Percentiles rank a stretch among this genome's conserved stretches.
Evolutionary conservation across 2,329 filamentous ascomycete species (phyloP).

Genomic region (Sporothrix variecibatus): DNA sequence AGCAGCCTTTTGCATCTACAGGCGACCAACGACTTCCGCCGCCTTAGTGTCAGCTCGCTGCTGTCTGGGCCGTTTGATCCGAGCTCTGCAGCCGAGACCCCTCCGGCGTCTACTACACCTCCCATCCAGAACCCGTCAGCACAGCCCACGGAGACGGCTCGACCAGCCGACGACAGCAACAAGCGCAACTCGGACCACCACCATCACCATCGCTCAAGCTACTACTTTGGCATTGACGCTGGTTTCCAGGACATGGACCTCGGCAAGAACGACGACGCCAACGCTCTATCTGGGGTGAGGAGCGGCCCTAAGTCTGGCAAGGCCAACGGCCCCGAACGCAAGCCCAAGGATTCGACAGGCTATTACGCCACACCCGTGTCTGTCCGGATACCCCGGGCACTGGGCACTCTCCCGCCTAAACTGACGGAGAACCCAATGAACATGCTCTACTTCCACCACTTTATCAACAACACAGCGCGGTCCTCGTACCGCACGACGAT

Average conservation of each 20-base stretch:
- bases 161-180: neutral
- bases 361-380: constrained; percentile 72
- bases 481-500: constrained; percentile 54
- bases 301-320: neutral
- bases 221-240: constrained; percentile 69
- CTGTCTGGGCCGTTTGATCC: constrained; percentile 54
- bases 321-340: constrained; percentile 30
- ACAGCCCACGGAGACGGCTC: neutral
- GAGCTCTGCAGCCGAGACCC: constrained; percentile 23
- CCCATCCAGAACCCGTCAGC: neutral
- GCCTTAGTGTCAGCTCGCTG: constrained; percentile 67
- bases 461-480: constrained; percentile 77
- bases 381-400: constrained; percentile 55
- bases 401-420: constrained; percentile 52
- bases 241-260: constrained; percentile 71
- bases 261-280: constrained; percentile 68
- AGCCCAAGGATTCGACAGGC: constrained; percentile 52
- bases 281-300: constrained; percentile 57
- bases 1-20: constrained; percentile 20
- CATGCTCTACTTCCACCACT: constrained; percentile 66
- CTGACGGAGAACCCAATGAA: constrained; percentile 77
- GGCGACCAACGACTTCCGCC: constrained; percentile 33
- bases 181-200: neutral
- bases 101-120: neutral
- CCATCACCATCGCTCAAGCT: constrained; percentile 36